Conservation (phyloP, 108 stramenopile species). For the Asterionellopsis glacialis region DNA sequence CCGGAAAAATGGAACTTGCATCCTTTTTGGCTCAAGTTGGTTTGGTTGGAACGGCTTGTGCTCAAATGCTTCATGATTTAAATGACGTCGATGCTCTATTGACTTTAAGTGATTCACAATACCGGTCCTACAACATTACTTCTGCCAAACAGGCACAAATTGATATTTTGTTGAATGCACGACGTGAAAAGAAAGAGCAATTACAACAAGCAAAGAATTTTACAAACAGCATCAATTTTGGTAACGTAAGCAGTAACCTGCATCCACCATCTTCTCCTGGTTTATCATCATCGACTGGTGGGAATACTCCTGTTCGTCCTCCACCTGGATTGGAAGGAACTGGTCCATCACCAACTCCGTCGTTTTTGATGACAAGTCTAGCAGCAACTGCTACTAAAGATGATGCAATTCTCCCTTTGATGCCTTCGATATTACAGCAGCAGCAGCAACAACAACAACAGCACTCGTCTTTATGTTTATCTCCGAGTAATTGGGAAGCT, state of each 20-base stretch:
- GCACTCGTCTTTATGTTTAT: no score
- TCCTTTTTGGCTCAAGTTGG: conserved; percentile 21
- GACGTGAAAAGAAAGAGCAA: not conserved
- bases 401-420: no score
- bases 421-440: no score
- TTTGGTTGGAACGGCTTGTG: conserved; percentile 18
- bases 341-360: no score
- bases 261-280: conserved; percentile 1
- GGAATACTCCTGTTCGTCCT: no score
- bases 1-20: conserved; percentile 20
- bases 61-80: conserved; percentile 14
- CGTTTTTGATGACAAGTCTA: no score
- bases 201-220: no score
- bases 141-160: conserved; percentile 2
- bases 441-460: no score
- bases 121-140: conserved; percentile 12
- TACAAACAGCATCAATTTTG: no score
- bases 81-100: conserved; percentile 19
- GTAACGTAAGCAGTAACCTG: not conserved
- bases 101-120: conserved; percentile 11
- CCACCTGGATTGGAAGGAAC: no score
- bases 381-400: no score
- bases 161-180: not conserved
- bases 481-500: no score
- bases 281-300: not conserved